Evolutionary conservation across 2,329 filamentous ascomycete genomes (phyloP).

Genomic region (Trichoderma atroviride): DNA sequence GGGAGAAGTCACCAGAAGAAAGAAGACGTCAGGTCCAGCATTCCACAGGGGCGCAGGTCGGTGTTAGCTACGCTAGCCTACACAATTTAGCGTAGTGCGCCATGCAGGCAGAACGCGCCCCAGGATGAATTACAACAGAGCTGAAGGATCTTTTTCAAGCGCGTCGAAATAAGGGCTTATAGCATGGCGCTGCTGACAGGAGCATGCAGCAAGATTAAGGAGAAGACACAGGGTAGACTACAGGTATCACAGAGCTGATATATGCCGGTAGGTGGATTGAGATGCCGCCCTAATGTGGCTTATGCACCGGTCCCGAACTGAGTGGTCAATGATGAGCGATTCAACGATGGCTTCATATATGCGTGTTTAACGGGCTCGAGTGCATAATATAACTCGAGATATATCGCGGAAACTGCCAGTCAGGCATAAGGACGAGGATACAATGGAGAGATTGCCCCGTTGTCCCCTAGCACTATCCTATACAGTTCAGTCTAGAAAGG

Average conservation of each 20-base stretch:
- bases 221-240: not conserved
- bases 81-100: constrained; percentile 21
- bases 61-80: constrained; percentile 15
- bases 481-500: no score
- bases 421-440: no score
- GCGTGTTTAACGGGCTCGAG: not conserved
- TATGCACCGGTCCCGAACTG: not conserved
- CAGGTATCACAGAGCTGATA: not conserved
- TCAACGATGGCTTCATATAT: not conserved
- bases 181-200: not conserved
- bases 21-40: constrained; percentile 5
- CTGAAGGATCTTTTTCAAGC: not conserved
- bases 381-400: no score
- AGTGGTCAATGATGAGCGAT: not conserved
- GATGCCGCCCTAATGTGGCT: no score
- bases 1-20: not conserved
- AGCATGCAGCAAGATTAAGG: not conserved
- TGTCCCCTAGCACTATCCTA: not conserved
- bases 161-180: not conserved
- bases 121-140: not conserved
- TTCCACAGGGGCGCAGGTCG: constrained; percentile 14
- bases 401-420: no score
- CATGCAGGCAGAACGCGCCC: constrained; percentile 3
- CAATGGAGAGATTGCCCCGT: not conserved
- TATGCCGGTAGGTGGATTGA: not conserved